Base-by-base conservation (phyloP, 345 rosid genomes). In the Draba incana region DNA sequence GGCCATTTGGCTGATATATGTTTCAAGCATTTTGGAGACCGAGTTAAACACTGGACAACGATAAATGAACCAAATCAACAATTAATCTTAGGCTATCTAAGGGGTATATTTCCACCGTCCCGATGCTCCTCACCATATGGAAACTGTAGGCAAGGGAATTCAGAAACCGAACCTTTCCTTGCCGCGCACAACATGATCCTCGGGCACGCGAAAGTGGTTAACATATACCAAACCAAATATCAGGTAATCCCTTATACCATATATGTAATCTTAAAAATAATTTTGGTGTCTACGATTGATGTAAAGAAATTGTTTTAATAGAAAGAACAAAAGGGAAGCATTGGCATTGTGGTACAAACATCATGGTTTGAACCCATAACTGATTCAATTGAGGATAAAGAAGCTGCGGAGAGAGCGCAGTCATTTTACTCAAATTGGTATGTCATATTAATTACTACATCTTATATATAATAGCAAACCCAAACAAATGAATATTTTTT, bases 301-400 rank as follows among this genome's bases (percentile, higher is more conserved):
- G 2, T 3, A 42, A 28, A 62, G 6, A 47, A 0, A 3, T 50
- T 38, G 27, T 38, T 13, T 24, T 25, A 1, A 9, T 54, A 88
- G 87, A 74, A 72, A 70, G 48, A 76, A 57, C 91, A 88, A 76
- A 77, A 51, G 0, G 90, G 90, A 30, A 78, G 64, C 51, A 81
- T 85, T 41, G 90, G 94, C 42, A 78, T 88, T 57, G 90, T 84
- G 41, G 53, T 85, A 52, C 82, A 83, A 45, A 78, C 86, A 5
- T 8, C 79, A 14, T 88, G 95, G 91, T 84, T 57, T 37, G 89
- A 84, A 75, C 89, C 91, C 4, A 41, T 83, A 25, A 88, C 85
- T 51, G 48, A 77, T 62, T 85, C 88, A 14, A 44, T 11, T 6
- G 79, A 69, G 25, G 91, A 88, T 72, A 72, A 41, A 56, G 59